phyloP scores from a whole-genome alignment of 2,329 filamentous ascomycete genomes.

The Penicillium sp. region DNA sequence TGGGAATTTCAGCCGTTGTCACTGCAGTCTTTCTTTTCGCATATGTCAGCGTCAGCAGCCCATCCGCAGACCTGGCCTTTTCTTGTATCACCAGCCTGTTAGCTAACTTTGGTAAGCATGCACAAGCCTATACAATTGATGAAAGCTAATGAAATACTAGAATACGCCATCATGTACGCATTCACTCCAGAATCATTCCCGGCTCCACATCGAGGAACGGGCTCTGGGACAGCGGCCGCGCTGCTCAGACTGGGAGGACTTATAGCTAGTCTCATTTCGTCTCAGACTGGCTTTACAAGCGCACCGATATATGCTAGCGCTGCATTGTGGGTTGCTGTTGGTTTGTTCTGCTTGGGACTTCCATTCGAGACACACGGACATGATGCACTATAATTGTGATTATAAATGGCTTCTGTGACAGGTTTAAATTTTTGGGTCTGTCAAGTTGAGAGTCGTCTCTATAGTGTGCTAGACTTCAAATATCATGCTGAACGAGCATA shows the following conservation, averaged over 20 bases:
- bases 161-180: constrained; percentile 34
- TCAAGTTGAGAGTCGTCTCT: too few species aligned
- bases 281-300: constrained; percentile 46
- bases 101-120: constrained; percentile 36
- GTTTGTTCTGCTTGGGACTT: constrained; percentile 44
- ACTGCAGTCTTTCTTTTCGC: constrained; percentile 52
- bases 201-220: constrained; percentile 29
- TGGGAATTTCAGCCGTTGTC: constrained; percentile 47
- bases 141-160: constrained; percentile 16
- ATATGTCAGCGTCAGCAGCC: constrained; percentile 47
- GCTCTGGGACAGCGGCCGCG: constrained; percentile 36
- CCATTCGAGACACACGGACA: constrained; percentile 49
- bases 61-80: constrained; percentile 34
- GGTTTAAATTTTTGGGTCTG: too few species aligned
- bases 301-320: constrained; percentile 51
- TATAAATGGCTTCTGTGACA: too few species aligned
- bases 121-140: background rate
- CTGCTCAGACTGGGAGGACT: constrained; percentile 36
- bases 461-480: too few species aligned
- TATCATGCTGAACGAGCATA: too few species aligned
- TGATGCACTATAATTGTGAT: constrained; percentile 18
- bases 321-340: constrained; percentile 48
- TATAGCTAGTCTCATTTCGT: constrained; percentile 46
- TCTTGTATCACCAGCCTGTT: constrained; percentile 50
- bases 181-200: constrained; percentile 33